Conservation (phyloP, 2,329 filamentous ascomycete species). For the Ilyonectria robusta region DNA sequence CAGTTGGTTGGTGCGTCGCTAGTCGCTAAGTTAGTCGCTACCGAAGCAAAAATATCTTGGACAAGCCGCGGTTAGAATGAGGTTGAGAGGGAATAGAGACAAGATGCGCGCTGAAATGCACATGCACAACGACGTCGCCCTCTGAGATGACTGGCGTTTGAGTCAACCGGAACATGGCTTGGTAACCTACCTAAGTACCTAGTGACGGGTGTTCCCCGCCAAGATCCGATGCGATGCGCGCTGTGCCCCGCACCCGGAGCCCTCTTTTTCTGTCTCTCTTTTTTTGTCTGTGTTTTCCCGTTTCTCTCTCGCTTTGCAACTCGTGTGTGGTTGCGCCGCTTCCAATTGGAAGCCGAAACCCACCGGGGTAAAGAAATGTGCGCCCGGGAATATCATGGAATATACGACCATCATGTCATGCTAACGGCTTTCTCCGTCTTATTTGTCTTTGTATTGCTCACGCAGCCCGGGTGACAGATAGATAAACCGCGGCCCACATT, state of each 20-base stretch:
- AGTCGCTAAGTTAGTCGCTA: not conserved
- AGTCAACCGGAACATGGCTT: constrained; percentile 25
- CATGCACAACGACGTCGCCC: constrained; percentile 12
- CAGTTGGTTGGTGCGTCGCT: not conserved
- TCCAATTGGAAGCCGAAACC: too few relatives aligned
- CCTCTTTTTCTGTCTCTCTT: constrained; percentile 3
- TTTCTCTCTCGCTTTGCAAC: constrained; percentile 4
- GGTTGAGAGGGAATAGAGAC: not conserved
- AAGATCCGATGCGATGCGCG: constrained; percentile 25
- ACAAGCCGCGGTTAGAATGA: not conserved
- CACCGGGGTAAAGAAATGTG: too few relatives aligned
- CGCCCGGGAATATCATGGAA: too few relatives aligned
- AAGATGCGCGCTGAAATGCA: constrained; percentile 13
- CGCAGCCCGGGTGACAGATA: not conserved
- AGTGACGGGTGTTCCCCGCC: constrained; percentile 29
- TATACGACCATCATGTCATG: too few relatives aligned
- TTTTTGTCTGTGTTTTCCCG: too few relatives aligned
- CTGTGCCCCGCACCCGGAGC: constrained; percentile 22
- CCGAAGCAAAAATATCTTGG: not conserved
- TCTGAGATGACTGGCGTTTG: constrained; percentile 22
- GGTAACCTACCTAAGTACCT: not conserved
- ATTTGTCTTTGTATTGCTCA: too few relatives aligned
- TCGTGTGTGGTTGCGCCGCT: not conserved
- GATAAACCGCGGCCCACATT: not conserved
- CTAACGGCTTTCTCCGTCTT: too few relatives aligned